Evolutionary conservation across 225 moss, liverwort and hornwort species (phyloP), one percentile per base, ranked within the genome.

Genomic region (Marchantia paleacea): DNA sequence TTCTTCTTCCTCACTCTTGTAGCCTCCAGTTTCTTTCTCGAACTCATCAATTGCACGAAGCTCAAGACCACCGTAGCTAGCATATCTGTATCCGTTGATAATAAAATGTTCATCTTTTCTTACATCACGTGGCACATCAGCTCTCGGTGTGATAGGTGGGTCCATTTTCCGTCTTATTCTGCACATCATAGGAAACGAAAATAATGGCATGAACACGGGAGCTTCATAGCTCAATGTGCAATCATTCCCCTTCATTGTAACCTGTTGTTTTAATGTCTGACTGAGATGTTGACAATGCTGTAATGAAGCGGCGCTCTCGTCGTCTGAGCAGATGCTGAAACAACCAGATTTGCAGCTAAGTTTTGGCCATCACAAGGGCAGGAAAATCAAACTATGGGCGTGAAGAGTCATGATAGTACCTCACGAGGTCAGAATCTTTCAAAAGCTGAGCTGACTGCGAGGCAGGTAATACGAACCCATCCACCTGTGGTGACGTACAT

Each of bases 401-500:
- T 39, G n/a, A n/a, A 72, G 47, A 73, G 53, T 31, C 0, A 54
- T 26, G 54, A 75, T 14, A 76, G n/a, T 80, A 96, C 94, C 96
- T 96, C 88, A 96, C 86, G 22, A 96, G 80, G 80, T 92, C 96
- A 51, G 89, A 94, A 78, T 92, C 90, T 80, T 89, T 88, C 77
- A 94, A 82, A 39, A 94, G 87, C 55, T 81, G 77, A 54, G 88
- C 87, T 47, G 94, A 87, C 66, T 91, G 92, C 53, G 81, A 80
- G 20, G 82, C 64, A 83, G 96, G 96, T 29, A 96, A 83, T 7
- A 88, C 85, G 79, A 96, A 96, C 73, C 88, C 94, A 76, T 89
- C 84, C 80, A 96, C 89, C 96, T 96, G 84, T 78, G 20, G 54
- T 12, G 52, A 12, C 8, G 8, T 9, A 31, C 10, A 72, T 22